Evolutionary conservation across 169 alveolate species (phyloP).

Genomic region (Eimeria acervulina): DNA sequence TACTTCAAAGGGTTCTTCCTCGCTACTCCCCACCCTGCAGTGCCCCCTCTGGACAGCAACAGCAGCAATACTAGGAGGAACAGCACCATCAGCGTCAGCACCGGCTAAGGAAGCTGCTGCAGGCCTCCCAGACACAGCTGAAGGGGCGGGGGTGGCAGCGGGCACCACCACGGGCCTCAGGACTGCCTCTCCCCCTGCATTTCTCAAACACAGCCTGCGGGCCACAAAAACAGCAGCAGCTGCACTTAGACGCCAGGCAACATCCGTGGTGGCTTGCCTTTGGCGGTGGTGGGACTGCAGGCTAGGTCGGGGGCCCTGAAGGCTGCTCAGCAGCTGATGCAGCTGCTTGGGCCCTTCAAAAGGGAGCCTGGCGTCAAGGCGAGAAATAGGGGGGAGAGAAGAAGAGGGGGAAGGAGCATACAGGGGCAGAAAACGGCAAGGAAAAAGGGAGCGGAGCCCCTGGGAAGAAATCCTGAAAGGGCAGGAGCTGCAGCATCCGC

Average conservation of each 20-base stretch:
- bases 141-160: background rate
- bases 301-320: background rate
- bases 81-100: background rate
- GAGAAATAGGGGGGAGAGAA: background rate
- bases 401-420: background rate
- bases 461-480: background rate
- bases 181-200: background rate
- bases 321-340: background rate
- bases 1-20: background rate
- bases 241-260: background rate
- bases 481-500: background rate
- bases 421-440: background rate
- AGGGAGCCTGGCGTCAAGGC: background rate
- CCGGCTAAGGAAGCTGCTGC: background rate
- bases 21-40: background rate
- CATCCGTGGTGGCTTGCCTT: background rate
- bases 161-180: conserved; percentile 18
- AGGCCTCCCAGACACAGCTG: background rate
- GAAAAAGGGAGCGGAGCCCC: background rate
- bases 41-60: background rate
- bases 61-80: background rate
- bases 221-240: background rate
- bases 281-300: background rate
- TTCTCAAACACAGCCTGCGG: background rate
- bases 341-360: background rate